Percentiles rank a stretch among this genome's conserved stretches.
These are phyloP conservation scores for Agaricus bisporus DNA, from an alignment of 768 basidiomycete genomes.

Conservation along the genomic window DNA sequence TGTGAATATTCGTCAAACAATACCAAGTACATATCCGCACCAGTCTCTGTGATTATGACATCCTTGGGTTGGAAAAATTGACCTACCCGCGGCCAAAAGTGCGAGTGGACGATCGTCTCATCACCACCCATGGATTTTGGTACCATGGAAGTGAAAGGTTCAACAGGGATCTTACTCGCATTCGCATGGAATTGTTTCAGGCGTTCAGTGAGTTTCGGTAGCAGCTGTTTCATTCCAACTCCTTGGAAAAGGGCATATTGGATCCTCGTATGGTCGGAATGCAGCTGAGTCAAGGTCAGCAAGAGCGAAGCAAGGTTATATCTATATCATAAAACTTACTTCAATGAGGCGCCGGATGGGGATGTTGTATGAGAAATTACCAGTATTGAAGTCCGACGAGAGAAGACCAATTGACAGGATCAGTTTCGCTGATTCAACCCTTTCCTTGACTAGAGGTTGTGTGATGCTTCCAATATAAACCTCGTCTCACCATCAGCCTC, in stretches of 20 bases:
- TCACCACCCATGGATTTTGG: slow-evolving; percentile 41
- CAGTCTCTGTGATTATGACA: slow-evolving; percentile 86
- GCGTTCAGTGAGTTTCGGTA: slow-evolving; percentile 62
- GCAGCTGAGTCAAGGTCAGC: slow-evolving; percentile 41
- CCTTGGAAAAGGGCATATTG: slow-evolving; percentile 57
- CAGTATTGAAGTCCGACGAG: slow-evolving; percentile 83
- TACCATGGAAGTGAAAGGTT: slow-evolving; percentile 33
- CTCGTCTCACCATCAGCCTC: slow-evolving; percentile 25
- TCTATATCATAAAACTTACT: slow-evolving; percentile 26
- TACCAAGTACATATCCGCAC: slow-evolving; percentile 22
- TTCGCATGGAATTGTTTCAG: slow-evolving; percentile 33
- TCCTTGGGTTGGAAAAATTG: slow-evolving; percentile 68
- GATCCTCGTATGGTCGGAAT: slow-evolving; percentile 66
- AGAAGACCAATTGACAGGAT: slow-evolving; percentile 69
- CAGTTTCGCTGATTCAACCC: slow-evolving; percentile 69
- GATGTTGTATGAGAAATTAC: slow-evolving; percentile 76
- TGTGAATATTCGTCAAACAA: no score
- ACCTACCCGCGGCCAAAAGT: slow-evolving; percentile 79
- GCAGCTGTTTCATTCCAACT: slow-evolving; percentile 73
- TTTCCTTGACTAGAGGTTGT: slow-evolving; percentile 58
- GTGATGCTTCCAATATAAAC: slow-evolving; percentile 74
- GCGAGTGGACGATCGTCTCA: slow-evolving; percentile 63
- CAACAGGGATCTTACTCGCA: slow-evolving; percentile 41
- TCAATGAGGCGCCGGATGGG: slow-evolving; percentile 56
- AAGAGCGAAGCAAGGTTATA: not conserved